Evolutionary conservation across 352 stramenopile species (phyloP).

Genomic region (Pythium myriotylum): DNA sequence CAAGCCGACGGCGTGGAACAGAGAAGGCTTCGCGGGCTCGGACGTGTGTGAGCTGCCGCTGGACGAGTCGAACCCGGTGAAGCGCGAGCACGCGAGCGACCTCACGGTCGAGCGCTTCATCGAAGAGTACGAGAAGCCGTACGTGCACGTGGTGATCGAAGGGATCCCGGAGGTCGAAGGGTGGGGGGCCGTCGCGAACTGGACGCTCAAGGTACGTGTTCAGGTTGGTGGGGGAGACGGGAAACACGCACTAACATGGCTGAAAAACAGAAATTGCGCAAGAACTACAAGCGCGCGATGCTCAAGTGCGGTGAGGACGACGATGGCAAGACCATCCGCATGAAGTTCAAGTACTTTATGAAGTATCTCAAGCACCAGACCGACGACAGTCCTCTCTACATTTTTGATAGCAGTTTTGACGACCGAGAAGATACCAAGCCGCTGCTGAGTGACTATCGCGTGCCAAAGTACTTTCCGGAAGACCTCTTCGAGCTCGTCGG

Average conservation of each 20-base stretch:
- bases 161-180: constrained; percentile 78
- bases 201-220: constrained; percentile 60
- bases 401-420: constrained; percentile 97
- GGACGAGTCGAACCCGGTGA: constrained; percentile 65
- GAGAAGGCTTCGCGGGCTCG: constrained; percentile 81
- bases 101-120: constrained; percentile 84
- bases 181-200: constrained; percentile 73
- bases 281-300: constrained; percentile 76
- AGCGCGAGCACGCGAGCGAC: constrained; percentile 73
- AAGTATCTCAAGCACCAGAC: constrained; percentile 74
- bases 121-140: constrained; percentile 78
- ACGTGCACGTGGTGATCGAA: constrained; percentile 80
- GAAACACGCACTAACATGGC: too few relatives aligned
- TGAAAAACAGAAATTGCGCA: constrained; percentile 46
- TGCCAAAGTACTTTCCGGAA: constrained; percentile 81
- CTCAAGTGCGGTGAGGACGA: constrained; percentile 86
- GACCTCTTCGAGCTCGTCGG: constrained; percentile 86
- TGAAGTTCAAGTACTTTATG: constrained; percentile 86
- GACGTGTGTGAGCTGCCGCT: constrained; percentile 78
- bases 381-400: constrained; percentile 94
- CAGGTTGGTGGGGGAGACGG: too few relatives aligned
- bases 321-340: constrained; percentile 70
- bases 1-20: constrained; percentile 59
- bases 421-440: constrained; percentile 77
- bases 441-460: constrained; percentile 73